Base-by-base conservation (phyloP, 2,329 filamentous ascomycete genomes). In the Monascus ruber region DNA sequence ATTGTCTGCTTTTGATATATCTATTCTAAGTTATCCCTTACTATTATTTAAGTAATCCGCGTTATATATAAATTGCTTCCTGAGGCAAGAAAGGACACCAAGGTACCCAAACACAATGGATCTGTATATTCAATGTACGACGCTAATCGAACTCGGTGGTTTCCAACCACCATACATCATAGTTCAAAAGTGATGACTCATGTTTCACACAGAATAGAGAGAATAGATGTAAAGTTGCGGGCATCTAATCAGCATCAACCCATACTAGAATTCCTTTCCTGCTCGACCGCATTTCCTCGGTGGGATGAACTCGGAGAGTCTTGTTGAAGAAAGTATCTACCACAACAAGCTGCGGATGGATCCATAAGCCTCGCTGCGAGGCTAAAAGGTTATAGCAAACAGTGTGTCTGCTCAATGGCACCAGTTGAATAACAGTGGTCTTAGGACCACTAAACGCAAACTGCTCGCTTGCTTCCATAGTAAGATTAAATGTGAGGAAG, bases 401-500 rank as follows among this genome's bases (percentile, higher is more conserved):
- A 1, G 72, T 74, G 35, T 85, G 73, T 43, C 88, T 70, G 42
- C 85, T 88, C 45, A 94, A 69, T 0, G 91, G 91, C 34, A 94
- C 73, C 33, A 96, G 66, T 54, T 91, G 85, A 38, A 95, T 51
- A 1, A 81, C 82, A 8, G 78, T 80, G 47, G 83, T 73, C 65
- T 96, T 96, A 2, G 85, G 71, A 0, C 91, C 91, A 5, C 85
- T 87, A 61, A 98, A 96, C 0, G 87, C 89, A 62, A 96, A 96
- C 38, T 86, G 77, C 47, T 94, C 86, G 56, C 79, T 89, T 2
- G 87, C 83, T 50, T 98, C 89, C 87, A 98, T 94, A 25, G 73
- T 79, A 36, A 96, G 63, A 26, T 85, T 87, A 63, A 98, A 98
- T 0, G 88, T 94, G 36, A 98, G 74, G 63, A 94, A 93, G 60